Evolutionary conservation across 352 stramenopile genomes (phyloP), one percentile per base, ranked within the genome.

Genomic region (Globisporangium camurandrum): DNA sequence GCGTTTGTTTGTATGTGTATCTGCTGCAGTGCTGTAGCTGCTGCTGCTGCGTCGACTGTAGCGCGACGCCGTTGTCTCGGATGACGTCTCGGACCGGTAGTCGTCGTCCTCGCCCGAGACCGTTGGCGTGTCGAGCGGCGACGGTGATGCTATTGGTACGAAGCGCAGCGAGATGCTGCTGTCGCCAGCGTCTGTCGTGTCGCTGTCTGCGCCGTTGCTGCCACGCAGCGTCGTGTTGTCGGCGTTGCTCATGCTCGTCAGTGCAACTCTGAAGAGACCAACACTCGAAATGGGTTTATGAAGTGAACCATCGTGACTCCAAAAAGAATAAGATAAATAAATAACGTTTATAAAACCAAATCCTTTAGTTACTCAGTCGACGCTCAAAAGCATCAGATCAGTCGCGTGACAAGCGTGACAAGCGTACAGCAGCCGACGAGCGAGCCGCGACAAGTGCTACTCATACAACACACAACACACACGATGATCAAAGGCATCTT

Each of bases 401-500:
- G n/a, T n/a, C n/a, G n/a, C n/a, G n/a, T n/a, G n/a, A n/a, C n/a
- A n/a, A n/a, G n/a, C n/a, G n/a, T n/a, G n/a, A n/a, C n/a, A n/a
- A n/a, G n/a, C n/a, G n/a, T n/a, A n/a, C n/a, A n/a, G n/a, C n/a
- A n/a, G n/a, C n/a, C n/a, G n/a, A n/a, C n/a, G n/a, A n/a, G n/a
- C n/a, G n/a, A n/a, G n/a, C n/a, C n/a, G n/a, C n/a, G n/a, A n/a
- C n/a, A n/a, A n/a, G n/a, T 12, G 30, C 3, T 34, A 1, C 30
- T 34, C 30, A 34, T 34, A 9, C 30, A 34, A 34, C 30, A 34
- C 8, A 34, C 30, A 34, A 34, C 30, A 34, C 3, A 16, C 27
- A 11, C 23, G 33, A 99, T 99, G 96, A 98, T 99, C 60, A 98
- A 98, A 72, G 96, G 94, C 51, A 97, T 99, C 51, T 81, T 99